phyloP scores from a whole-genome alignment of 495 filamentous ascomycete genomes.

The Venustampulla echinocandica region DNA sequence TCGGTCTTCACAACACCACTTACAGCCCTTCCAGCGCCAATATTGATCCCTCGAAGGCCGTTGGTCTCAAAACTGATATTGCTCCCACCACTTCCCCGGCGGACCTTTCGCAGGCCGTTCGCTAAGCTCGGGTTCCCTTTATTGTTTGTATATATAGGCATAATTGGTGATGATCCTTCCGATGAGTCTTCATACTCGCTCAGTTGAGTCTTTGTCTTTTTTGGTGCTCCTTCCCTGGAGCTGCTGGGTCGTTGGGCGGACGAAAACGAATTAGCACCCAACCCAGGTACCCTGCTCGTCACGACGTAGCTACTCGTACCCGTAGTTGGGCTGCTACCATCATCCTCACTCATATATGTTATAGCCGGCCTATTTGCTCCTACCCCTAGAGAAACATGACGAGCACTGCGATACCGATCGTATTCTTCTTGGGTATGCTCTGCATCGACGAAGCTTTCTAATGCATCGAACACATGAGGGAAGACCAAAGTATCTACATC shows the following conservation, averaged over 20 bases:
- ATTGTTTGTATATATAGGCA: not conserved
- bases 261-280: constrained; percentile 1
- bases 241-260: not conserved
- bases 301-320: constrained; percentile 8
- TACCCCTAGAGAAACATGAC: constrained; percentile 14
- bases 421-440: constrained; percentile 45
- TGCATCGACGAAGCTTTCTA: constrained; percentile 54
- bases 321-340: constrained; percentile 3
- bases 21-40: constrained; percentile 18
- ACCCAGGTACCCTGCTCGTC: not conserved
- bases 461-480: constrained; percentile 77
- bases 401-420: constrained; percentile 23
- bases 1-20: constrained; percentile 14
- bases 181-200: constrained; percentile 16
- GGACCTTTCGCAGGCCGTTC: not conserved
- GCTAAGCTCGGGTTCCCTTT: constrained; percentile 4
- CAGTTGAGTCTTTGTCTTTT: not conserved
- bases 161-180: constrained; percentile 11
- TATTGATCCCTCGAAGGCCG: constrained; percentile 14
- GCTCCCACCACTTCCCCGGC: constrained; percentile 19
- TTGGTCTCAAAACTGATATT: constrained; percentile 18
- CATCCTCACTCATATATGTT: constrained; percentile 17
- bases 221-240: not conserved
- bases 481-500: constrained; percentile 83
- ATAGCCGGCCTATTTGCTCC: constrained; percentile 5